Evolutionary conservation across 306 rosid genomes (phyloP).

Genomic region (Elaeagnus macrophylla): DNA sequence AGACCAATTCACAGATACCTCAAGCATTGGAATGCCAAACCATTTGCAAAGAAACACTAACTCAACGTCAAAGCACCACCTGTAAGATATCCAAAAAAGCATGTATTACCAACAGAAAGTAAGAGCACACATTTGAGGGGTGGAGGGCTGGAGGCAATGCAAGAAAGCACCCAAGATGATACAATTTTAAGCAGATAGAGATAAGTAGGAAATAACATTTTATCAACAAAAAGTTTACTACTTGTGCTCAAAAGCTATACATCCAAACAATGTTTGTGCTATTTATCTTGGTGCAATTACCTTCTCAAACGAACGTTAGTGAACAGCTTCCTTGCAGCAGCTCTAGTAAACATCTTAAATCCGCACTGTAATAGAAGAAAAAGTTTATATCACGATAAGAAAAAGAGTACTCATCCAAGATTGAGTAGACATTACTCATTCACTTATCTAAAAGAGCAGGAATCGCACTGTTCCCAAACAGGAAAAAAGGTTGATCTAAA

Average conservation of each 20-base stretch:
- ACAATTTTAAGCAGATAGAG: too few relatives aligned
- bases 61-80: constrained; percentile 98
- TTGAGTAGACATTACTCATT: neutral
- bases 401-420: constrained; percentile 4
- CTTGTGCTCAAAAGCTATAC: neutral
- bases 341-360: constrained; percentile 91
- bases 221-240: too few relatives aligned
- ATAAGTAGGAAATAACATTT: too few relatives aligned
- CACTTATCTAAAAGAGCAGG: neutral
- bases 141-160: too few relatives aligned
- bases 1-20: constrained; percentile 89
- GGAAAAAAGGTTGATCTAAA: constrained; percentile 5
- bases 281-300: constrained; percentile 26
- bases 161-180: too few relatives aligned
- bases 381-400: constrained; percentile 21
- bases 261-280: neutral
- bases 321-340: constrained; percentile 89
- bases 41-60: constrained; percentile 64
- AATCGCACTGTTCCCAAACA: constrained; percentile 5
- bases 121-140: too few relatives aligned
- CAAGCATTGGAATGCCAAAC: constrained; percentile 66
- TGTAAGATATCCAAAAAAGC: constrained; percentile 23
- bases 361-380: constrained; percentile 62
- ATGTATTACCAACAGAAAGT: too few relatives aligned
- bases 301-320: constrained; percentile 74